phyloP scores from a whole-genome alignment of 1,139 yeast species.

The Ogataea hybrid region DNA sequence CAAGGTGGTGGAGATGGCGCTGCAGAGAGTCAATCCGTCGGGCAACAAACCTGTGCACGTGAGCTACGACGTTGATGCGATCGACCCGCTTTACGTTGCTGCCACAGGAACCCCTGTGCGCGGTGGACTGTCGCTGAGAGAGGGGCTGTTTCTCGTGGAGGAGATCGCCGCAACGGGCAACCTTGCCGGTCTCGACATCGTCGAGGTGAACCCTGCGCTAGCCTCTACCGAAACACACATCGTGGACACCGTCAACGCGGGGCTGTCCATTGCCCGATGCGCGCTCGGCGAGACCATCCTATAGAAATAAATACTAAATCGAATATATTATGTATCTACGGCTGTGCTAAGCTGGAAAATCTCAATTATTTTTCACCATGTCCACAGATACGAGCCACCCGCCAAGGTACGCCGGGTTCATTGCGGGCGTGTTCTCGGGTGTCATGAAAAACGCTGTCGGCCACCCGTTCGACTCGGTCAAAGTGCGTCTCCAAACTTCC shows the following conservation, averaged over 20 bases:
- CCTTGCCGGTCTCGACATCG: slow-evolving; percentile 84
- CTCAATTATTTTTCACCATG: no score
- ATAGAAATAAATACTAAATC: slow-evolving; percentile 30
- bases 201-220: slow-evolving; percentile 88
- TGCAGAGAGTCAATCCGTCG: slow-evolving; percentile 73
- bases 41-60: slow-evolving; percentile 78
- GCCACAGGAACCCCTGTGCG: slow-evolving; percentile 98
- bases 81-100: slow-evolving; percentile 92
- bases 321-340: neutral
- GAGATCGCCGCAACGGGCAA: slow-evolving; percentile 88
- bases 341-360: neutral
- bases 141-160: slow-evolving; percentile 90
- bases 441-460: slow-evolving; percentile 86
- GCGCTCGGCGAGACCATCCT: slow-evolving; percentile 90
- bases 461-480: slow-evolving; percentile 90
- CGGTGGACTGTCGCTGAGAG: slow-evolving; percentile 93
- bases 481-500: slow-evolving; percentile 84
- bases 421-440: slow-evolving; percentile 90
- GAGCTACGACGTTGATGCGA: slow-evolving; percentile 95
- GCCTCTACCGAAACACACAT: slow-evolving; percentile 79
- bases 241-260: slow-evolving; percentile 83
- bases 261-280: slow-evolving; percentile 89
- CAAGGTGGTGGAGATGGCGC: slow-evolving; percentile 88
- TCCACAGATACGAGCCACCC: slow-evolving; percentile 30
- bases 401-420: slow-evolving; percentile 70